phyloP scores from a whole-genome alignment of 225 moss, liverwort and hornwort genomes.

The Physcomitrellopsis africana region DNA sequence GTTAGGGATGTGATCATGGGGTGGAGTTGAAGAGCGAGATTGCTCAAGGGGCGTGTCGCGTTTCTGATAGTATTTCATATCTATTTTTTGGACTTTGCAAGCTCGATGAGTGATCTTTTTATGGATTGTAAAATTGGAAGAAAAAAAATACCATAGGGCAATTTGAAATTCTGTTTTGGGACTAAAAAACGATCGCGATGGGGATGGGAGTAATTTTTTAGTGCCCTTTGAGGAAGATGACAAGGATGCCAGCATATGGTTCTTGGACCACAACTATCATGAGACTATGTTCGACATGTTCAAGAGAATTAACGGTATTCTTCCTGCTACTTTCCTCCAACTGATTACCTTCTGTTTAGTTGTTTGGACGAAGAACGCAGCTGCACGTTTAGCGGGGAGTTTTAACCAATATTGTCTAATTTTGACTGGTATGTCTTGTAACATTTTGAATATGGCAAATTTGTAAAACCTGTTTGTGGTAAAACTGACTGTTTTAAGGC shows the following conservation, averaged over 20 bases:
- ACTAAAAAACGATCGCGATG: conserved; percentile 22
- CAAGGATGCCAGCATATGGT: conserved; percentile 96
- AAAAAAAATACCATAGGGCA: background rate
- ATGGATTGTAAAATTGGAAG: conserved; percentile 11
- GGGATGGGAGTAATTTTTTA: conserved; percentile 31
- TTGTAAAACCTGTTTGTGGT: background rate
- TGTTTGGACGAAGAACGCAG: conserved; percentile 8
- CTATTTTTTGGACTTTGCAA: background rate
- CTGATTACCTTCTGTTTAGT: background rate
- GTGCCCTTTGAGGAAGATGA: conserved; percentile 99
- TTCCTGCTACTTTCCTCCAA: conserved; percentile 17
- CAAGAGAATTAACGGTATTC: conserved; percentile 95
- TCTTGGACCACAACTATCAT: conserved; percentile 99
- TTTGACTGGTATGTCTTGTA: background rate
- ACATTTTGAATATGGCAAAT: background rate
- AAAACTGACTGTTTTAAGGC: conserved; percentile 16
- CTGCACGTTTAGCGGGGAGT: conserved; percentile 1
- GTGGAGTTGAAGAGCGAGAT: background rate
- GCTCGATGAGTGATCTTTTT: conserved; percentile 15
- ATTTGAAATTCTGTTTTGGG: conserved; percentile 14
- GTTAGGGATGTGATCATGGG: background rate
- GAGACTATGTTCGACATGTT: conserved; percentile 99
- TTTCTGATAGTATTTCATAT: too few relatives aligned
- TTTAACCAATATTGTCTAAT: background rate
- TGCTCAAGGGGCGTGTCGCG: too few relatives aligned